Base-by-base conservation (phyloP, 2,329 filamentous ascomycete genomes). In the Exophiala sp. region DNA sequence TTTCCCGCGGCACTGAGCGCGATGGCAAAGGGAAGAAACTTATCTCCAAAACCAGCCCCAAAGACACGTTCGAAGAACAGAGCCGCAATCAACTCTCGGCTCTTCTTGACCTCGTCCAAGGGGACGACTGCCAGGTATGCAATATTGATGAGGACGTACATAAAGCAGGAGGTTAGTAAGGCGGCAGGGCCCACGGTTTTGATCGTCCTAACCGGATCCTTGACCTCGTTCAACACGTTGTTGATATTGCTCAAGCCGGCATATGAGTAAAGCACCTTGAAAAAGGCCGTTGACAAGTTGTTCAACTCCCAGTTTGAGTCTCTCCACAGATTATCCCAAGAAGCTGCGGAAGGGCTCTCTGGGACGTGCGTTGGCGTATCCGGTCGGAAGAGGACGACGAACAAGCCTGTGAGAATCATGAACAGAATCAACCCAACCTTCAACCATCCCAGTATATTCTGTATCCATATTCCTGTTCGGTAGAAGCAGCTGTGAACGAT, bases 171-270 rank as follows among this genome's bases (percentile, higher is more conserved):
- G 0, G 82, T 85, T 0, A 74, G 58, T 6, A 88, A 68, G 1
- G 81, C 82, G 0, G 76, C 71, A 1, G 80, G 69, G 0, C 79
- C 78, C 1, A 83, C 82, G 0, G 78, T 79, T 45, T 77, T 81
- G 13, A 87, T 65, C 0, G 83, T 87, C 11, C 76, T 69, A 0
- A 86, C 75, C 0, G 84, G 84, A 52, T 86, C 74, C 52, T 80
- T 80, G 16, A 87, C 82, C 62, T 87, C 83, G 61, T 83, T 85
- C 43, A 87, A 70, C 2, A 86, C 83, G 57, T 86, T 83, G 65
- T 82, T 85, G 55, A 82, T 73, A 52, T 86, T 86, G 45, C 73
- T 77, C 10, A 84, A 69, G 0, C 84, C 83, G 0, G 81, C 73
- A 49, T 85, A 87, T 0, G 82, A 83, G 63, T 86, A 86, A 38